Conservation (phyloP, 306 rosid species). For the Rubus parviflorus region DNA sequence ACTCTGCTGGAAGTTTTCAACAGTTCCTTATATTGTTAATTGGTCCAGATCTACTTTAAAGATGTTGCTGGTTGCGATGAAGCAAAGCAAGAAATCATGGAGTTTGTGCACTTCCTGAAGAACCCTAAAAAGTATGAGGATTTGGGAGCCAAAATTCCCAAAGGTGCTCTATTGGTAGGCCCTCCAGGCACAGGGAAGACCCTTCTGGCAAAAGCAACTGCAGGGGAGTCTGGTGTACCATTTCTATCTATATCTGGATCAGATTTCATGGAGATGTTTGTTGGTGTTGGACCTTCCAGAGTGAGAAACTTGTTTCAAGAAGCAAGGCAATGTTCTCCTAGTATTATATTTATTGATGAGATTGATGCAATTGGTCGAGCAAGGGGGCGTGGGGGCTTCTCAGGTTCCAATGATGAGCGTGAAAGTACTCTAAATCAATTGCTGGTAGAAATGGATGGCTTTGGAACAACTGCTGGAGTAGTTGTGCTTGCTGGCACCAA, state of each 20-base stretch:
- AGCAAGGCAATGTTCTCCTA: conserved; percentile 95
- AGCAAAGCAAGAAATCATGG: conserved; percentile 96
- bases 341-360: conserved; percentile 93
- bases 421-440: conserved; percentile 95
- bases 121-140: conserved; percentile 92
- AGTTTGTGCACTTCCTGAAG: conserved; percentile 95
- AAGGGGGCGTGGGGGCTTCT: conserved; percentile 92
- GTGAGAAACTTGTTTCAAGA: conserved; percentile 96
- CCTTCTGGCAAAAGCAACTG: conserved; percentile 95
- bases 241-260: conserved; percentile 95
- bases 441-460: conserved; percentile 98
- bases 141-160: conserved; percentile 93
- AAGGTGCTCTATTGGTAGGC: conserved; percentile 94
- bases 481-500: conserved; percentile 99
- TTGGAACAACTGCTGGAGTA: conserved; percentile 91
- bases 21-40: conserved; percentile 8
- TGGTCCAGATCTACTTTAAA: conserved; percentile 67
- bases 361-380: conserved; percentile 98
- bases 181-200: conserved; percentile 99
- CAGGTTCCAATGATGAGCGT: conserved; percentile 91
- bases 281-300: conserved; percentile 96
- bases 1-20: conserved; percentile 9
- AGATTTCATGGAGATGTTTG: conserved; percentile 96
- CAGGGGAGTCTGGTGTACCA: conserved; percentile 96
- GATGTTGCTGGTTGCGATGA: conserved; percentile 99